Evolutionary conservation across 495 filamentous ascomycete species (phyloP), one percentile per base, ranked within the genome.

Genomic region (Xylaria longipes): DNA sequence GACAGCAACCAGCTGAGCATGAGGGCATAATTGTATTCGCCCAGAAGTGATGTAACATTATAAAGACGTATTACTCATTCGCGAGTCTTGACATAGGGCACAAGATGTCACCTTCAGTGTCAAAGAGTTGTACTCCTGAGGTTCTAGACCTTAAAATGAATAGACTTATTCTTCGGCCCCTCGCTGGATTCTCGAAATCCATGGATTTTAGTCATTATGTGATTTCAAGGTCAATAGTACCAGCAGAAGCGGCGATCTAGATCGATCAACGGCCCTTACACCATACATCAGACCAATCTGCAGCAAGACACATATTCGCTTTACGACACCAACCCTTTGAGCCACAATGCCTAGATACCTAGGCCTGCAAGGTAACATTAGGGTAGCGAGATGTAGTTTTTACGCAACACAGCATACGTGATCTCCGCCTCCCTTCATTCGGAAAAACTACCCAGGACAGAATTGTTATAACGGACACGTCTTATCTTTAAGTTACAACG

Each of bases 81-180:
- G 3, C 4, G 31, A 3, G 29, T 35, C 20, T 35, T 58, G 31
- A 35, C 56, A 35, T 35, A 1, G 17, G 33, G 33, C 8, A 29
- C 57, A 37, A 56, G 27, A 31, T 6, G 14, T 56, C 14, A 8
- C 9, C 50, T 14, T 54, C 48, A 25, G 22, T 3, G 25, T 54
- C 27, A 31, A 56, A 56, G 52, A 31, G 14, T 27, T 27, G 14
- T 17, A 31, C 52, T 17, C 27, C 31, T 11, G 33, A 60, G 15
- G 57, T 60, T 60, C 57, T 37, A 22, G 57, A 37, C 57, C 33
- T n/a, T 58, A 37, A 37, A 33, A 6, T 37, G 1, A 60, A 60
- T 2, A 56, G 52, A 56, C 27, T 56, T 56, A 27, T 56, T 56
- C 52, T 56, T 56, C 52, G 52, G 52, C 52, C 27, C 27, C 12